Evolutionary conservation across 352 stramenopile species (phyloP).

Genomic region (Pythium periplocum): DNA sequence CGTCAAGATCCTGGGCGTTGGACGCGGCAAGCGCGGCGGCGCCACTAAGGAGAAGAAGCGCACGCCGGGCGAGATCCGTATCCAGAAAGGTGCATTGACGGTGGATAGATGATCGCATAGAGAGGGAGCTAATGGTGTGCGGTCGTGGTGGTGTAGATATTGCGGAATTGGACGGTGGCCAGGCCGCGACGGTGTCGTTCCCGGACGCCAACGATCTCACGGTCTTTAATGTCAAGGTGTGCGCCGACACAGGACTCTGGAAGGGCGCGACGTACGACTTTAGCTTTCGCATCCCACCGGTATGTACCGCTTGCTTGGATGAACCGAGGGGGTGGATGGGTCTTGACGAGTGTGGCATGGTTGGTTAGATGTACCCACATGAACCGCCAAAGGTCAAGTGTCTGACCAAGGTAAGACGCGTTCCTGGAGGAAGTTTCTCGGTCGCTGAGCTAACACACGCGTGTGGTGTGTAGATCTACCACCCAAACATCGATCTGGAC

Average conservation of each 20-base stretch:
- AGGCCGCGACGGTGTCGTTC: constrained; percentile 94
- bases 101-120: not conserved
- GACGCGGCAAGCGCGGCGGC: constrained; percentile 63
- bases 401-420: constrained; percentile 81
- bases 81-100: constrained; percentile 92
- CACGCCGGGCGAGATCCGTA: constrained; percentile 96
- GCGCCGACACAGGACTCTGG: constrained; percentile 95
- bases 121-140: not conserved
- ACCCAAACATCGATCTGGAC: constrained; percentile 98
- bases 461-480: constrained; percentile 86
- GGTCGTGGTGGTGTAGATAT: constrained; percentile 80
- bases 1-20: constrained; percentile 79
- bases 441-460: too few species aligned
- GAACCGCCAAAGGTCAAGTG: constrained; percentile 97
- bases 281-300: constrained; percentile 95
- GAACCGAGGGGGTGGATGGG: too few species aligned
- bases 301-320: constrained; percentile 27
- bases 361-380: constrained; percentile 89
- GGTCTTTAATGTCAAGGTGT: constrained; percentile 87
- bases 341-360: not conserved
- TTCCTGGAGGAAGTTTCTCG: too few species aligned
- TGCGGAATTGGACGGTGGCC: constrained; percentile 96
- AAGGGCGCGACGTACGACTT: constrained; percentile 97
- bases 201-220: constrained; percentile 97
- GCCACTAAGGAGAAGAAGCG: constrained; percentile 88